These are phyloP conservation scores for Hypoxylon cercidicola DNA, from an alignment of 495 filamentous ascomycete species.

Conservation along the genomic window DNA sequence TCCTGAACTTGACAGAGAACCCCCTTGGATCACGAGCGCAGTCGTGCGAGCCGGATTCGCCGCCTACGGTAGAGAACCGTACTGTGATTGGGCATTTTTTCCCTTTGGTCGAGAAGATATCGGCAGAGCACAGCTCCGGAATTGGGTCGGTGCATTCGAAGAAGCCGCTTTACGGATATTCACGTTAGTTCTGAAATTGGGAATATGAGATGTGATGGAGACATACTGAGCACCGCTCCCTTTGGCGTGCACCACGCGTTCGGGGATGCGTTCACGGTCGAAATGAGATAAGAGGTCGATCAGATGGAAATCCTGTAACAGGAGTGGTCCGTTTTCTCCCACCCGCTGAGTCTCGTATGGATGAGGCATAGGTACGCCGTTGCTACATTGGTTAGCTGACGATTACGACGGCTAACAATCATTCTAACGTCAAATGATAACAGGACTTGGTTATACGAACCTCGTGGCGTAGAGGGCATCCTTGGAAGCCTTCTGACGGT, in stretches of 20 bases:
- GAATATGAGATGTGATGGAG: neutral
- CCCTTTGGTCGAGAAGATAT: conserved; percentile 71
- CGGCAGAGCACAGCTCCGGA: conserved; percentile 64
- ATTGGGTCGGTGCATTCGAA: conserved; percentile 70
- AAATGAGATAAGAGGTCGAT: conserved; percentile 73
- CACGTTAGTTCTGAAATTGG: neutral
- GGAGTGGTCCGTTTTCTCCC: conserved; percentile 61
- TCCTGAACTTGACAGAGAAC: conserved; percentile 82
- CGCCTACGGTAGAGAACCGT: conserved; percentile 79
- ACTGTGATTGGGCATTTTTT: conserved; percentile 71
- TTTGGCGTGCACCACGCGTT: conserved; percentile 82
- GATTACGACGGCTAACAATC: neutral
- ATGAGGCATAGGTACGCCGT: conserved; percentile 64
- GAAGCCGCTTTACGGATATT: conserved; percentile 52
- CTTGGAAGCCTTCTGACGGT: conserved; percentile 38
- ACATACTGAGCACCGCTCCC: conserved; percentile 74
- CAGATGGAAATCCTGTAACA: conserved; percentile 68
- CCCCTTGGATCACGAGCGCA: conserved; percentile 73
- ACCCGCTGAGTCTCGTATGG: conserved; percentile 61
- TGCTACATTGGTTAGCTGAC: conserved; percentile 35
- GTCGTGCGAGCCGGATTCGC: conserved; percentile 73
- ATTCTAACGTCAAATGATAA: neutral
- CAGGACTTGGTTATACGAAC: conserved; percentile 6
- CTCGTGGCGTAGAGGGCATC: conserved; percentile 40
- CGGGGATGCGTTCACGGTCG: conserved; percentile 71